Evolutionary conservation across 2,329 filamentous ascomycete species (phyloP), one percentile per base, ranked within the genome.

Genomic region (Claviceps monticola): DNA sequence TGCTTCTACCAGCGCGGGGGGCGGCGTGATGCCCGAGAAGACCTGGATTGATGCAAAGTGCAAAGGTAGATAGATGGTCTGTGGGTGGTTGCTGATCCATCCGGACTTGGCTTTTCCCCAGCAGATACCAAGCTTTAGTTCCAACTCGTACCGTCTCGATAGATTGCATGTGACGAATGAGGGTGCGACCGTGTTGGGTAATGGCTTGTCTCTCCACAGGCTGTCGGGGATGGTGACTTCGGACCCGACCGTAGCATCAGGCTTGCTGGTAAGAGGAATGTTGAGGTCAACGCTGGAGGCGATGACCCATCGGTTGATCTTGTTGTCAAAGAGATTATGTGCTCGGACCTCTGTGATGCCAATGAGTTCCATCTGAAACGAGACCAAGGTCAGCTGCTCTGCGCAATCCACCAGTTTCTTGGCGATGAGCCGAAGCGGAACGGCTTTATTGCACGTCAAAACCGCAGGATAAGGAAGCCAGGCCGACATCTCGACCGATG

Each of bases 121-220:
- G 52, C 80, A 81, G 39, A 96, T 66, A 1, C 88, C 88, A 7
- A 95, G 71, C 54, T 82, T 82, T 42, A 96, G 71, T 66, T 96
- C 88, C 39, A 98, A 69, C 63, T 90, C 84, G 65, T 98, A 97
- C 49, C 72, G 76, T 29, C 91, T 80, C 49, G 79, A 77, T 48
- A 97, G 78, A 65, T 97, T 97, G 68, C 93, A 98, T 1, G 89
- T 88, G 48, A 81, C 74, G 63, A 98, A 98, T 0, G 82, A 84
- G 0, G 93, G 93, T 9, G 88, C 83, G 11, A 98, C 81, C 0
- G 87, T 91, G 64, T 88, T 93, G 2, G 91, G 93, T 5, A 97
- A 72, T 0, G 81, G 73, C 48, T 79, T 73, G 42, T 74, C 73
- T 56, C 79, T 79, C 93, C 93, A 98, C 42, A 91, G 64, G 2